These are phyloP conservation scores for Diplodia corticola DNA, from an alignment of 2,329 filamentous ascomycete genomes.

Conservation along the genomic window DNA sequence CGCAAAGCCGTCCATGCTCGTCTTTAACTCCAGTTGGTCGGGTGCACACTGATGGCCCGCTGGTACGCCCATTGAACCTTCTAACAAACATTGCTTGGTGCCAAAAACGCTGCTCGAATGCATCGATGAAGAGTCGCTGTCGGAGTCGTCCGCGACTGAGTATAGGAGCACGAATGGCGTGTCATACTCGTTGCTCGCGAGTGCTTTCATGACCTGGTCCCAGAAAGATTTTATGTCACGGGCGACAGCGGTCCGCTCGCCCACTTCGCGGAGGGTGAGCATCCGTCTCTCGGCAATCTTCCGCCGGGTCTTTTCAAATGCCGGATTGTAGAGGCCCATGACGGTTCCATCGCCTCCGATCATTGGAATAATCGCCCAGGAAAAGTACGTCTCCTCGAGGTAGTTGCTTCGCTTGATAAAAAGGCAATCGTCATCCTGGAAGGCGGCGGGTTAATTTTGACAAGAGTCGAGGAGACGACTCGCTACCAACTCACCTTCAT, in stretches of 20 bases:
- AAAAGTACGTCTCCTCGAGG: slow-evolving; percentile 79
- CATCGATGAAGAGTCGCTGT: slow-evolving; percentile 71
- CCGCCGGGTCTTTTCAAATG: slow-evolving; percentile 77
- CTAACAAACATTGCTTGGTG: slow-evolving; percentile 66
- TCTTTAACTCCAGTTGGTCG: slow-evolving; percentile 65
- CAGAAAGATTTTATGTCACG: slow-evolving; percentile 73
- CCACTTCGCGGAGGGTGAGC: slow-evolving; percentile 75
- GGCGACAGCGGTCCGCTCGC: slow-evolving; percentile 72
- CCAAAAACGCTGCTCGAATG: slow-evolving; percentile 66
- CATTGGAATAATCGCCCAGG: slow-evolving; percentile 78
- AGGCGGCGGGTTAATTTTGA: background rate
- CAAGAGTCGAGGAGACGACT: background rate
- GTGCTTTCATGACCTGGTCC: slow-evolving; percentile 65
- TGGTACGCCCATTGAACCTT: slow-evolving; percentile 70
- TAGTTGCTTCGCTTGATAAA: slow-evolving; percentile 70
- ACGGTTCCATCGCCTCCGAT: slow-evolving; percentile 73
- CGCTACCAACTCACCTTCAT: slow-evolving; percentile 58
- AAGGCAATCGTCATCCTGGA: slow-evolving; percentile 68
- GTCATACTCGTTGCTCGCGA: slow-evolving; percentile 74
- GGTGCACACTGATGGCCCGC: slow-evolving; percentile 62
- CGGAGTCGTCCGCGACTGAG: slow-evolving; percentile 68
- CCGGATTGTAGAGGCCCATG: slow-evolving; percentile 75
- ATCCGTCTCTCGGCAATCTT: slow-evolving; percentile 79
- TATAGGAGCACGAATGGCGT: slow-evolving; percentile 77
- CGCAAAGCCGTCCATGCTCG: slow-evolving; percentile 71